Percentiles rank a stretch among this genome's conserved stretches.
These are phyloP conservation scores for Naematelia encephala DNA, from an alignment of 768 basidiomycete species.

Conservation along the genomic window DNA sequence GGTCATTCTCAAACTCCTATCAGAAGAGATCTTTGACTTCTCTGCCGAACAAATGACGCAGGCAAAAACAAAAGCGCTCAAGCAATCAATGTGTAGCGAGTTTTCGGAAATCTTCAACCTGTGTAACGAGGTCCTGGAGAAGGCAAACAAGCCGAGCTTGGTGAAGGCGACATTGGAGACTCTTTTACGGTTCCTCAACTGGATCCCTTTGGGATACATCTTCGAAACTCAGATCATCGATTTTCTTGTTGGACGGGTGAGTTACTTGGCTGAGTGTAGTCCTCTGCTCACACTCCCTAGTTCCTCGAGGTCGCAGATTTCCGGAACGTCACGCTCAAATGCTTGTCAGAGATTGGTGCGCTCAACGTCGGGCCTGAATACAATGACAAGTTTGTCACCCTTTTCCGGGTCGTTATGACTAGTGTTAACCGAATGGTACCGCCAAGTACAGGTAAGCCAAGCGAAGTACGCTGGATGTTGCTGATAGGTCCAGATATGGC, in stretches of 20 bases:
- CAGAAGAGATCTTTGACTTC: constrained; percentile 98
- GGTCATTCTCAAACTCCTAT: constrained; percentile 94
- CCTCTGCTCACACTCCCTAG: constrained; percentile 53
- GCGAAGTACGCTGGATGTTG: background rate
- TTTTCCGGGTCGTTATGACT: constrained; percentile 98
- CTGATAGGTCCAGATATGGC: constrained; percentile 62
- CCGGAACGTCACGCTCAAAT: constrained; percentile 94
- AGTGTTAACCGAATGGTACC: constrained; percentile 95
- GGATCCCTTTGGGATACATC: constrained; percentile 98
- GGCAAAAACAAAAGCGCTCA: constrained; percentile 92
- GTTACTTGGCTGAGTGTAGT: constrained; percentile 45
- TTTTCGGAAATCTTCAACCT: constrained; percentile 97
- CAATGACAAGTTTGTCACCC: constrained; percentile 93
- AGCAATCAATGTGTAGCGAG: constrained; percentile 96
- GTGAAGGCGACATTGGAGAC: constrained; percentile 95
- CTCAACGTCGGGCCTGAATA: constrained; percentile 94
- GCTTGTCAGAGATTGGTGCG: constrained; percentile 91
- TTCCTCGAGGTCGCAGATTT: constrained; percentile 96
- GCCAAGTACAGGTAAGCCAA: constrained; percentile 66
- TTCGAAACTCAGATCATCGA: constrained; percentile 98
- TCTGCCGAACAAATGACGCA: constrained; percentile 99
- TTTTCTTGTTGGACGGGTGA: constrained; percentile 79
- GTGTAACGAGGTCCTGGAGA: constrained; percentile 92
- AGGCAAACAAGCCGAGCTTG: constrained; percentile 90
- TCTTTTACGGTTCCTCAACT: constrained; percentile 89